phyloP scores from a whole-genome alignment of 164 flowering plant species.

The Echeveria elegans region DNA sequence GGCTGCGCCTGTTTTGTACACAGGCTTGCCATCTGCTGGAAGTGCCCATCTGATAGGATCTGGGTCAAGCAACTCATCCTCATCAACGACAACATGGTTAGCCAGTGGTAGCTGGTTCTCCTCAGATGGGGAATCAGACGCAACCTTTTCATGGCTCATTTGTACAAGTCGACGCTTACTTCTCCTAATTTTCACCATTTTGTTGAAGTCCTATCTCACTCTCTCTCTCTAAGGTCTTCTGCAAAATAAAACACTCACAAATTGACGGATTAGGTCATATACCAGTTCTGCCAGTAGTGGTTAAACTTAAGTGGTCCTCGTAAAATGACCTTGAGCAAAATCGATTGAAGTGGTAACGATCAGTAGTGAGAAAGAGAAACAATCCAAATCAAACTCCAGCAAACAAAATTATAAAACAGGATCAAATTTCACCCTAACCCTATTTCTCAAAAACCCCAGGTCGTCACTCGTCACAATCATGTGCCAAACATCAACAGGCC shows the following conservation, averaged over 20 bases:
- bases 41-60: conserved; percentile 1
- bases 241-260: neutral
- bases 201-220: neutral
- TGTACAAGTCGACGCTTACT: neutral
- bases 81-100: neutral
- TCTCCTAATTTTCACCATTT: neutral
- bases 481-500: neutral
- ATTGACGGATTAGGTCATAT: neutral
- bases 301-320: neutral
- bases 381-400: neutral
- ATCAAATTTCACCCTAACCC: neutral
- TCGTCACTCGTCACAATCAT: neutral
- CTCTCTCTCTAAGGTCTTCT: neutral
- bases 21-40: neutral
- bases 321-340: neutral
- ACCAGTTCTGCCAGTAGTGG: neutral
- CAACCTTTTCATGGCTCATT: neutral
- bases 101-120: neutral
- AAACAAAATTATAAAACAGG: neutral
- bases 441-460: neutral
- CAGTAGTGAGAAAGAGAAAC: neutral
- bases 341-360: too few relatives aligned
- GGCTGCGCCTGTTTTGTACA: neutral
- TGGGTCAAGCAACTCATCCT: neutral
- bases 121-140: neutral